phyloP scores from a whole-genome alignment of 2,329 filamentous ascomycete species.

The Colletotrichum endophyticum region DNA sequence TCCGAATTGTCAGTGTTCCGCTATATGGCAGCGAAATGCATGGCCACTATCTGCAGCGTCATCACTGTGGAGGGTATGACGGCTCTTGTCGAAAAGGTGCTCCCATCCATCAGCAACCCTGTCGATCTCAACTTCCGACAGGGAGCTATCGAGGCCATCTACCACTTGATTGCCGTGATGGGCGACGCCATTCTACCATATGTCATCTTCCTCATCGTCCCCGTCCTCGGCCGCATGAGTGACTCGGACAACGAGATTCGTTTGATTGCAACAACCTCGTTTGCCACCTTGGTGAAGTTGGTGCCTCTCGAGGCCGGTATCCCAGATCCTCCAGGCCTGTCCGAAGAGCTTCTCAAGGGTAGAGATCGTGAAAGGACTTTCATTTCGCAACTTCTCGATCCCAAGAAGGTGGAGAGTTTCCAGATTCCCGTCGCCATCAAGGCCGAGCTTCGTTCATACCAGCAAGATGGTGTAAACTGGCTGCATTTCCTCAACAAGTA shows the following conservation, averaged over 20 bases:
- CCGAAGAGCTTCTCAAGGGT: conserved; percentile 84
- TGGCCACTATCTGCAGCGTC: conserved; percentile 96
- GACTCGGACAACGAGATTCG: conserved; percentile 97
- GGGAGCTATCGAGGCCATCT: conserved; percentile 92
- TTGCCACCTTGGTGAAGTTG: conserved; percentile 95
- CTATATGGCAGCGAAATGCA: conserved; percentile 96
- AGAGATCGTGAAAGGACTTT: conserved; percentile 95
- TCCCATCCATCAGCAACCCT: conserved; percentile 91
- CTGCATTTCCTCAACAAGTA: conserved; percentile 97
- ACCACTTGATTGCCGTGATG: conserved; percentile 98
- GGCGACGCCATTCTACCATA: conserved; percentile 95
- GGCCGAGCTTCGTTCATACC: conserved; percentile 93
- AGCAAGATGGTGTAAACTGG: conserved; percentile 99
- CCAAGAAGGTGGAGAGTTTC: conserved; percentile 95
- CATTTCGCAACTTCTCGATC: conserved; percentile 93
- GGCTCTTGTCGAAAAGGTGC: conserved; percentile 87
- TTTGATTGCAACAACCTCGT: conserved; percentile 93
- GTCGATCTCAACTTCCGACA: conserved; percentile 88
- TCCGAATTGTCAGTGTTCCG: conserved; percentile 90
- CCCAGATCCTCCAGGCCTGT: conserved; percentile 92
- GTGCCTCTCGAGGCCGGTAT: conserved; percentile 97
- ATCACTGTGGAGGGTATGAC: conserved; percentile 97
- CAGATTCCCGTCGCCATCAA: conserved; percentile 96
- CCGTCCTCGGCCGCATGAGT: conserved; percentile 96
- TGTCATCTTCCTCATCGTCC: conserved; percentile 98